Evolutionary conservation across 2,329 filamentous ascomycete genomes (phyloP).

Genomic region (Zymoseptoria tritici): DNA sequence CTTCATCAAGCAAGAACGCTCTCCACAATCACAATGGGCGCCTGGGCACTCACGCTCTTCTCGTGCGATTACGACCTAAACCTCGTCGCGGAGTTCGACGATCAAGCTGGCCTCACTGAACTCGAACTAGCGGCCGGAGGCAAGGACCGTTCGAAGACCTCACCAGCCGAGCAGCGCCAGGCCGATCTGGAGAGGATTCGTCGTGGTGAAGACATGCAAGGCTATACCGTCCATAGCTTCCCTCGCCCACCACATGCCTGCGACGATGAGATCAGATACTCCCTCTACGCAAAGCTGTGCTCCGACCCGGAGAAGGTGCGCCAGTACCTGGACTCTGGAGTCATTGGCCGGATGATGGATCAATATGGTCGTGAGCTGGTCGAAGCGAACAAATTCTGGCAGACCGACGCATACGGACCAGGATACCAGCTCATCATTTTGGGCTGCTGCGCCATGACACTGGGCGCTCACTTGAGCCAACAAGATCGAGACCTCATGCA

Average conservation of each 20-base stretch:
- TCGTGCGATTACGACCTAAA: constrained; percentile 5
- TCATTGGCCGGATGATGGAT: background rate
- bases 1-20: background rate
- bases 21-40: background rate
- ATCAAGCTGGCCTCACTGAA: background rate
- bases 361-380: background rate
- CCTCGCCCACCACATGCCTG: background rate
- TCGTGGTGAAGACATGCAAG: background rate
- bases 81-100: background rate
- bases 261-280: background rate
- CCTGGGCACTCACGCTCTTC: constrained; percentile 4
- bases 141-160: background rate
- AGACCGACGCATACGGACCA: constrained; percentile 1
- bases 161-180: background rate
- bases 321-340: constrained; percentile 6
- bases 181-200: background rate
- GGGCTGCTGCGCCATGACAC: constrained; percentile 7
- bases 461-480: background rate
- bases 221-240: background rate
- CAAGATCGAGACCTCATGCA: background rate
- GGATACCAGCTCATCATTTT: constrained; percentile 6
- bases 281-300: constrained; percentile 1
- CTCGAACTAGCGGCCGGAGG: background rate
- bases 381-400: background rate
- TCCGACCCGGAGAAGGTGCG: constrained; percentile 4